These are phyloP conservation scores for Aspergillus leporis DNA, from an alignment of 495 filamentous ascomycete species.

Conservation along the genomic window DNA sequence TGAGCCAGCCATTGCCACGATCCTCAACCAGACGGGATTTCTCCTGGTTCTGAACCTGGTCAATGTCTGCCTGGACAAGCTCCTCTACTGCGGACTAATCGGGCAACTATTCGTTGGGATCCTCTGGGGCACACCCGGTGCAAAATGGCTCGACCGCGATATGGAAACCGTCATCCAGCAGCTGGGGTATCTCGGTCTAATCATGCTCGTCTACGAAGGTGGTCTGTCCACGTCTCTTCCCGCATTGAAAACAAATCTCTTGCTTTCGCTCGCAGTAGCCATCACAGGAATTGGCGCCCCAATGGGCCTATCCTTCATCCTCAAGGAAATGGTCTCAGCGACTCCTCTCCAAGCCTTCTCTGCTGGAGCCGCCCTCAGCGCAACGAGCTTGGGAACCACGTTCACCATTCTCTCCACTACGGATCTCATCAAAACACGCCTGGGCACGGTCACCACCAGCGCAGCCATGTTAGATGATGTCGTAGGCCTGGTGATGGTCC, in stretches of 20 bases:
- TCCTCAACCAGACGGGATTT: constrained; percentile 65
- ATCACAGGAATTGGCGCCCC: constrained; percentile 63
- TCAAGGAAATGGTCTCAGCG: constrained; percentile 42
- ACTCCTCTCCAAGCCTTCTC: constrained; percentile 66
- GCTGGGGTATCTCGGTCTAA: constrained; percentile 75
- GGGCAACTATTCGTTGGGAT: constrained; percentile 75
- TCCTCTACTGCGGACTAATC: constrained; percentile 70
- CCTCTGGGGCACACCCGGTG: constrained; percentile 64
- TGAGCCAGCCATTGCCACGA: constrained; percentile 56
- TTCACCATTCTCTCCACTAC: constrained; percentile 69
- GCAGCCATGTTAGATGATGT: constrained; percentile 87
- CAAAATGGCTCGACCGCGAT: constrained; percentile 48
- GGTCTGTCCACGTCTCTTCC: constrained; percentile 65
- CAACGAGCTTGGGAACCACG: constrained; percentile 76
- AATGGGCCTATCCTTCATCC: constrained; percentile 67
- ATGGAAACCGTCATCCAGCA: constrained; percentile 61
- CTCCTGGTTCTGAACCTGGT: constrained; percentile 63
- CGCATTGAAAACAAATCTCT: constrained; percentile 58
- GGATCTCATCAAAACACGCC: constrained; percentile 55
- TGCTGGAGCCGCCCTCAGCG: constrained; percentile 73
- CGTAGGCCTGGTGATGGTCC: constrained; percentile 76
- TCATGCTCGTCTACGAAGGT: constrained; percentile 74
- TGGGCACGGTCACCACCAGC: constrained; percentile 68
- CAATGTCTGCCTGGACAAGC: constrained; percentile 57
- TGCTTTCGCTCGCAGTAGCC: constrained; percentile 61